Evolutionary conservation across 2,329 filamentous ascomycete genomes (phyloP), one percentile per base, ranked within the genome.

Genomic region (Ophiostoma angusticollis): DNA sequence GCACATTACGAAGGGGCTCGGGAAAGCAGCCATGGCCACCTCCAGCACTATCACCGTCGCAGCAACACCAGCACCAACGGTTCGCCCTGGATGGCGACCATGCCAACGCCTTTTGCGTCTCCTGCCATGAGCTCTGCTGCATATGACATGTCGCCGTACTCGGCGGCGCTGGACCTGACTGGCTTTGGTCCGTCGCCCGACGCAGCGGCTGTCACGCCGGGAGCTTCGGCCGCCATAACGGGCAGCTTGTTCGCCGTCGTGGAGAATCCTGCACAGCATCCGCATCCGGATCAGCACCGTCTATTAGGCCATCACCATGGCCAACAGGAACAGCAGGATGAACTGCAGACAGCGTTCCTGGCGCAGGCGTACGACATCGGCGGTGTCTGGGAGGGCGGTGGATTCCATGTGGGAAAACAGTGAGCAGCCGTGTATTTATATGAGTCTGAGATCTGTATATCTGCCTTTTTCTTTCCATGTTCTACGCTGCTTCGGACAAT

Each of bases 381-480:
- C 14, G 21, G 12, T 24, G 37, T 24, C 12, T 45, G 44, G 40
- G 18, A 41, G n/a, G 19, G n/a, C n/a, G n/a, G n/a, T n/a, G n/a
- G n/a, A n/a, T n/a, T n/a, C n/a, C n/a, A n/a, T n/a, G n/a, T n/a
- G n/a, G n/a, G n/a, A n/a, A n/a, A n/a, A n/a, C n/a, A n/a, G n/a
- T n/a, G n/a, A n/a, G n/a, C n/a, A n/a, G n/a, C n/a, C n/a, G n/a
- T n/a, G n/a, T n/a, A n/a, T n/a, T n/a, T n/a, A n/a, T n/a, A n/a
- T n/a, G n/a, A n/a, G n/a, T n/a, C n/a, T n/a, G n/a, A n/a, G n/a
- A n/a, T n/a, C n/a, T n/a, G n/a, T n/a, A n/a, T n/a, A n/a, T n/a
- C n/a, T n/a, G n/a, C n/a, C n/a, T n/a, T n/a, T n/a, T n/a, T n/a
- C n/a, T n/a, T n/a, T n/a, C n/a, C n/a, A n/a, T n/a, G n/a, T n/a